Percentiles rank a stretch among this genome's conserved stretches.
phyloP scores from a whole-genome alignment of 1,284 basidiomycete species.

The Boletus smithii region DNA sequence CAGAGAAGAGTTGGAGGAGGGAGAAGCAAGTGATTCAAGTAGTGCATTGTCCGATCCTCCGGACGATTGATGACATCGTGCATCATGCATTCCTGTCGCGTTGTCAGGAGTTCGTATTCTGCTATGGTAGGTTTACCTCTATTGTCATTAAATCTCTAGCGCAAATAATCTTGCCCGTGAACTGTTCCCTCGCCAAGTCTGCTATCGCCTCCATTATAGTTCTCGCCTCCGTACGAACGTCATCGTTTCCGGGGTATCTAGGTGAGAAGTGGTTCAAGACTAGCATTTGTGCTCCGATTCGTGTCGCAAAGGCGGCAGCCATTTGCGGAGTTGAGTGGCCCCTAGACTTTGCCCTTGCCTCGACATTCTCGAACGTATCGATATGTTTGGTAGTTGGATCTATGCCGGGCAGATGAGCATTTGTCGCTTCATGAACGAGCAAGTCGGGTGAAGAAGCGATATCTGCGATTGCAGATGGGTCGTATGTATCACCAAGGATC shows the following conservation, averaged over 20 bases:
- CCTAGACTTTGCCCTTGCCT: slow-evolving; percentile 66
- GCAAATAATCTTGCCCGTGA: slow-evolving; percentile 55
- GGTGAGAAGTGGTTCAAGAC: slow-evolving; percentile 86
- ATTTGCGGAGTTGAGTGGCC: slow-evolving; percentile 94
- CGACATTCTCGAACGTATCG: slow-evolving; percentile 62
- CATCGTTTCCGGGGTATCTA: slow-evolving; percentile 55
- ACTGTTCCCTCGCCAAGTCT: slow-evolving; percentile 51
- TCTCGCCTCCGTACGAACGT: slow-evolving; percentile 46
- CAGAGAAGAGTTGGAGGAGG: slow-evolving; percentile 76
- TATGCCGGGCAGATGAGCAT: slow-evolving; percentile 77
- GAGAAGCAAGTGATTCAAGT: slow-evolving; percentile 75
- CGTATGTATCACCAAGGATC: slow-evolving; percentile 79
- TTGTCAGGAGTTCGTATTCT: slow-evolving; percentile 21
- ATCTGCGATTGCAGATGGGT: slow-evolving; percentile 61
- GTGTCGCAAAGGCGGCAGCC: slow-evolving; percentile 80
- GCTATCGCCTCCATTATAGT: slow-evolving; percentile 61
- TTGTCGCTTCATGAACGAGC: slow-evolving; percentile 87
- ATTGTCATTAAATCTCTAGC: slow-evolving; percentile 72
- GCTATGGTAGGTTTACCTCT: slow-evolving; percentile 43
- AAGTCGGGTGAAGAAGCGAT: slow-evolving; percentile 64
- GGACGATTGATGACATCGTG: slow-evolving; percentile 27
- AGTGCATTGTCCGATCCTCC: slow-evolving; percentile 73
- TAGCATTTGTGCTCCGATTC: slow-evolving; percentile 62
- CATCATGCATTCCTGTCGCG: slow-evolving; percentile 7
- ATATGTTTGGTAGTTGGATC: slow-evolving; percentile 53